Conservation (phyloP, 257 asterid genomes). For the Nyctanthes arbortristis region DNA sequence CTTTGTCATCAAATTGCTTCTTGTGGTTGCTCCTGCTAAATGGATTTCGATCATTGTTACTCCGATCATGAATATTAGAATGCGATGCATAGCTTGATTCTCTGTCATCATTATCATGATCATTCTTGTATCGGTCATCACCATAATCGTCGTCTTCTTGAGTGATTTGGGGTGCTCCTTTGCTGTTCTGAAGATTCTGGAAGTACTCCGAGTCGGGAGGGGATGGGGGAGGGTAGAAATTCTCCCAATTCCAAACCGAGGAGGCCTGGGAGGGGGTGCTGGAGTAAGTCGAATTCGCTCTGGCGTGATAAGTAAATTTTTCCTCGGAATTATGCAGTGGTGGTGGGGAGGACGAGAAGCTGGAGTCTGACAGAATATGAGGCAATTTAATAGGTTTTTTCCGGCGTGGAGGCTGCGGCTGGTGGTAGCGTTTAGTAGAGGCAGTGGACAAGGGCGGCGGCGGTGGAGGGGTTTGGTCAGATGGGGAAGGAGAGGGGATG, state of each 20-base stretch:
- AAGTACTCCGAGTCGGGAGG: slow-evolving; percentile 87
- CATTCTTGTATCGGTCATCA: slow-evolving; percentile 30
- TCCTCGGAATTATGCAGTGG: slow-evolving; percentile 29
- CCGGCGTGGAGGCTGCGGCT: slow-evolving; percentile 43
- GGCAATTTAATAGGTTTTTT: slow-evolving; percentile 61
- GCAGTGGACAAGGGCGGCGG: slow-evolving; percentile 40
- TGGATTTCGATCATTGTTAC: slow-evolving; percentile 30
- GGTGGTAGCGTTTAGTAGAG: slow-evolving; percentile 11
- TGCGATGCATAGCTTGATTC: slow-evolving; percentile 43
- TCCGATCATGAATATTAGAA: slow-evolving; percentile 33
- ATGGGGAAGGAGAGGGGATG: slow-evolving; percentile 43
- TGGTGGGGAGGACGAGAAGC: slow-evolving; percentile 69
- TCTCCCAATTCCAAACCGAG: slow-evolving; percentile 97
- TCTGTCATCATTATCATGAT: slow-evolving; percentile 39
- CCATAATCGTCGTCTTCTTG: slow-evolving; percentile 32
- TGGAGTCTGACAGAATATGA: slow-evolving; percentile 85
- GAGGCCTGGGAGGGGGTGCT: slow-evolving; percentile 87
- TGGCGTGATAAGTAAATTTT: slow-evolving; percentile 53
- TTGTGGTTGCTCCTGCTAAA: slow-evolving; percentile 27
- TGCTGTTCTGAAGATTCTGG: slow-evolving; percentile 46
- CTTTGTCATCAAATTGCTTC: slow-evolving; percentile 62
- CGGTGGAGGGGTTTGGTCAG: slow-evolving; percentile 42
- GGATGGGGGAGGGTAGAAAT: slow-evolving; percentile 90
- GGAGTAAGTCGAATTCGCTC: slow-evolving; percentile 68
- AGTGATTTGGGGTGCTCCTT: slow-evolving; percentile 24